phyloP scores from a whole-genome alignment of 2,329 filamentous ascomycete species.

The Penicillium hesseltinei region DNA sequence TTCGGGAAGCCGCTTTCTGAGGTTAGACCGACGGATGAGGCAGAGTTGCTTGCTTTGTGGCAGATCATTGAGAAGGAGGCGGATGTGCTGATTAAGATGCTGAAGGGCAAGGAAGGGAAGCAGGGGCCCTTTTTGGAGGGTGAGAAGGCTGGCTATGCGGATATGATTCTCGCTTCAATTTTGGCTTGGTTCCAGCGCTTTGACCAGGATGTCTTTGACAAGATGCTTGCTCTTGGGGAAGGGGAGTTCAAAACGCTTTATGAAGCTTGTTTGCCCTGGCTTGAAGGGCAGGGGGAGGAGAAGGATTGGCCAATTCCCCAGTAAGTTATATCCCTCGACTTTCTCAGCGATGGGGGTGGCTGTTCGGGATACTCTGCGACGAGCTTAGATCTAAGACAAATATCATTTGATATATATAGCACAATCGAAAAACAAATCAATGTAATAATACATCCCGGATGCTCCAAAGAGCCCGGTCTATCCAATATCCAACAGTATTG shows the following conservation, averaged over 20 bases:
- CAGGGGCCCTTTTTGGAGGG: conserved; percentile 37
- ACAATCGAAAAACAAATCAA: conserved; percentile 25
- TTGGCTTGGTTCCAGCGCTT: conserved; percentile 29
- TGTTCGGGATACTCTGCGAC: not conserved
- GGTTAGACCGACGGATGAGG: conserved; percentile 26
- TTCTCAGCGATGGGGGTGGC: not conserved
- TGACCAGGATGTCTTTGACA: conserved; percentile 24
- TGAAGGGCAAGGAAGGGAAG: conserved; percentile 30
- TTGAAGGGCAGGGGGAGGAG: conserved; percentile 35
- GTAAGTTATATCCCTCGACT: not conserved
- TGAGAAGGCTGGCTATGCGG: conserved; percentile 31
- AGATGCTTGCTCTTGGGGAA: conserved; percentile 25
- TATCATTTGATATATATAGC: conserved; percentile 28
- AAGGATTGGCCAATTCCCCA: conserved; percentile 32
- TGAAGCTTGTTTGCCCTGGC: conserved; percentile 32
- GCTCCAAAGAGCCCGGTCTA: conserved; percentile 5
- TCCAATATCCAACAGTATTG: conserved; percentile 14
- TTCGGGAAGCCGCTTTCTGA: conserved; percentile 33
- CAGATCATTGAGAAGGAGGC: conserved; percentile 22
- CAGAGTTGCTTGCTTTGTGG: conserved; percentile 19
- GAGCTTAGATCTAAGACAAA: conserved; percentile 6
- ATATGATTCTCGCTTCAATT: conserved; percentile 26
- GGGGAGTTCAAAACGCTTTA: conserved; percentile 31
- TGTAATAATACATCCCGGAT: conserved; percentile 35
- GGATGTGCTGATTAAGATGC: conserved; percentile 24